These are phyloP conservation scores for Paramecium caudatum DNA, from an alignment of 73 alveolate genomes.

Conservation along the genomic window DNA sequence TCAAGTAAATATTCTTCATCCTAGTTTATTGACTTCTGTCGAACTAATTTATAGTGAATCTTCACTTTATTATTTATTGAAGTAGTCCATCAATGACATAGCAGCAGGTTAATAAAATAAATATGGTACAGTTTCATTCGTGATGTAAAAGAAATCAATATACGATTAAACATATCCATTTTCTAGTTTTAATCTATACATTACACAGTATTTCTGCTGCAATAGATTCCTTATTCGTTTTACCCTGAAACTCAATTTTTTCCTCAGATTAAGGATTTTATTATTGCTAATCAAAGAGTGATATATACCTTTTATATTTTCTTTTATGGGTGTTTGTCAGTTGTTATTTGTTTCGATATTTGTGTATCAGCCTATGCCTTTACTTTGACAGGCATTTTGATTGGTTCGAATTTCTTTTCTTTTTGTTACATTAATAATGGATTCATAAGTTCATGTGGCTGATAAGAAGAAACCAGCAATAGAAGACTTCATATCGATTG, in stretches of 20 bases:
- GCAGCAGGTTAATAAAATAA: conserved; percentile 51
- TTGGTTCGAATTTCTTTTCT: conserved; percentile 63
- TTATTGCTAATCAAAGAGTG: conserved; percentile 8
- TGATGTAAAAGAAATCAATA: conserved; percentile 73
- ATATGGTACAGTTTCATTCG: conserved; percentile 66
- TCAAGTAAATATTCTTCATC: conserved; percentile 64
- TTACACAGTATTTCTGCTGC: conserved; percentile 35
- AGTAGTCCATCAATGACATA: conserved; percentile 60
- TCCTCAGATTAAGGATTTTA: conserved; percentile 13
- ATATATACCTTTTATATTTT: not conserved
- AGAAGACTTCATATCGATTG: conserved; percentile 19
- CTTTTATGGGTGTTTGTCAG: conserved; percentile 33
- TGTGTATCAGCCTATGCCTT: not conserved
- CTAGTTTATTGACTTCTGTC: conserved; percentile 20
- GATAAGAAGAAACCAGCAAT: conserved; percentile 7
- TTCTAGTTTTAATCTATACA: conserved; percentile 12
- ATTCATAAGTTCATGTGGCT: not conserved
- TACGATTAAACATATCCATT: conserved; percentile 74
- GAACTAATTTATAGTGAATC: conserved; percentile 22
- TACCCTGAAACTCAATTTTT: conserved; percentile 42
- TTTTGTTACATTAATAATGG: conserved; percentile 24
- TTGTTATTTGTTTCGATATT: not conserved
- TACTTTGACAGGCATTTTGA: conserved; percentile 56
- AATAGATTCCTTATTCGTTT: conserved; percentile 34
- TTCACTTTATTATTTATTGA: conserved; percentile 25